Percentiles rank a stretch among this genome's conserved stretches.
These are phyloP conservation scores for Lactarius pseudohatsudake DNA, from an alignment of 768 basidiomycete genomes.

Conservation along the genomic window DNA sequence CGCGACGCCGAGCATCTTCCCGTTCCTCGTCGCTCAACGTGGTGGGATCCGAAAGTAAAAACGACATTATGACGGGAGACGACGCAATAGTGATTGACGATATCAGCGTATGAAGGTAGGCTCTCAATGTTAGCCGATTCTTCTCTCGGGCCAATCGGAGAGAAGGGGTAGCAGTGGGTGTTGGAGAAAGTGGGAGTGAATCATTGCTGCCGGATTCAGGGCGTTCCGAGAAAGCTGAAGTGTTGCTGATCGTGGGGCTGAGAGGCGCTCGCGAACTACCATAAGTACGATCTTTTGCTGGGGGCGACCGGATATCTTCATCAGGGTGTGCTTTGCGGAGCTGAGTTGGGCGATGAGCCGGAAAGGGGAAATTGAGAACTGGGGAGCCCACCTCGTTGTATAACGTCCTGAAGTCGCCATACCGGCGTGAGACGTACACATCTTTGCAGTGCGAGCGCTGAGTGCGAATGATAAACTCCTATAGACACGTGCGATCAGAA, in stretches of 20 bases:
- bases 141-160: slow-evolving; percentile 80
- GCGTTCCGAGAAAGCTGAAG: slow-evolving; percentile 10
- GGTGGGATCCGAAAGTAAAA: slow-evolving; percentile 78
- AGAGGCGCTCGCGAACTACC: slow-evolving; percentile 47
- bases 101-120: slow-evolving; percentile 85
- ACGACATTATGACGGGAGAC: slow-evolving; percentile 82
- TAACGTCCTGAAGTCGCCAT: slow-evolving; percentile 93
- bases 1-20: slow-evolving; percentile 73
- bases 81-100: slow-evolving; percentile 70
- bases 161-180: slow-evolving; percentile 21
- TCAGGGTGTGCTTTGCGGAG: slow-evolving; percentile 85
- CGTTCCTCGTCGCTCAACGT: slow-evolving; percentile 66
- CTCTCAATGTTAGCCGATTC: slow-evolving; percentile 90
- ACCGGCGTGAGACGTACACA: slow-evolving; percentile 86
- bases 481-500: neutral
- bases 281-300: slow-evolving; percentile 82
- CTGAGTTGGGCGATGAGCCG: slow-evolving; percentile 42
- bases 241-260: slow-evolving; percentile 35
- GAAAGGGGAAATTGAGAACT: slow-evolving; percentile 4
- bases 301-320: slow-evolving; percentile 77
- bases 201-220: slow-evolving; percentile 30
- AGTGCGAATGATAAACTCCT: slow-evolving; percentile 97
- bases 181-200: slow-evolving; percentile 30
- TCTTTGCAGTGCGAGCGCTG: slow-evolving; percentile 69
- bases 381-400: slow-evolving; percentile 65